Conservation (phyloP, 495 filamentous ascomycete species). For the Chaetomium fimeti region DNA sequence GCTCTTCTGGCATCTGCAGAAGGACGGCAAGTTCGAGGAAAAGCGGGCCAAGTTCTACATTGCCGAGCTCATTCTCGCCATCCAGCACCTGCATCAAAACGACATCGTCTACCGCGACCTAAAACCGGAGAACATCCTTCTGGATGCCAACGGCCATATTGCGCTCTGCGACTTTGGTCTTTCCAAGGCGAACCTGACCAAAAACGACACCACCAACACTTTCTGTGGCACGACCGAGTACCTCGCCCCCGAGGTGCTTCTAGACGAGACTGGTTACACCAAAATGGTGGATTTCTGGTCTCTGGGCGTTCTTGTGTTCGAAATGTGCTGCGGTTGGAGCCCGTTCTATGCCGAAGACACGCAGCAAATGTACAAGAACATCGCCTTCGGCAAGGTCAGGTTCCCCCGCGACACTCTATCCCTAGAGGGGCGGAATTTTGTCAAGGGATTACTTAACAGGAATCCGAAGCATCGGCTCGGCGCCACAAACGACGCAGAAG, state of each 20-base stretch:
- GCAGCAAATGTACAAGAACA: slow-evolving; percentile 99
- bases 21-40: slow-evolving; percentile 94
- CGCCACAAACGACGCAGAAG: slow-evolving; percentile 86
- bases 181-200: slow-evolving; percentile 93
- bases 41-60: slow-evolving; percentile 98
- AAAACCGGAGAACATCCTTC: slow-evolving; percentile 96
- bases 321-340: slow-evolving; percentile 99
- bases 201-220: slow-evolving; percentile 96
- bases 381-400: slow-evolving; percentile 95
- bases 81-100: slow-evolving; percentile 92
- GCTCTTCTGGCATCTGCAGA: slow-evolving; percentile 97
- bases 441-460: slow-evolving; percentile 94
- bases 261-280: slow-evolving; percentile 97
- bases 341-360: slow-evolving; percentile 99
- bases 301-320: slow-evolving; percentile 93
- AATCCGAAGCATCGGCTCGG: slow-evolving; percentile 95
- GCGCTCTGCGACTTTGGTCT: slow-evolving; percentile 95
- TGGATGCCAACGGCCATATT: slow-evolving; percentile 89
- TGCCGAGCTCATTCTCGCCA: slow-evolving; percentile 90
- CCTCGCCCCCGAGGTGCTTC: slow-evolving; percentile 87
- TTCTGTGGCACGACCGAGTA: slow-evolving; percentile 99
- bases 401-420: slow-evolving; percentile 94
- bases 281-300: slow-evolving; percentile 99
- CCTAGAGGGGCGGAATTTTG: slow-evolving; percentile 92
- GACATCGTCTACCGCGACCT: slow-evolving; percentile 98